Evolutionary conservation across 148 eudicot genomes (phyloP), one percentile per base, ranked within the genome.

Genomic region (Persicaria tinctoria): DNA sequence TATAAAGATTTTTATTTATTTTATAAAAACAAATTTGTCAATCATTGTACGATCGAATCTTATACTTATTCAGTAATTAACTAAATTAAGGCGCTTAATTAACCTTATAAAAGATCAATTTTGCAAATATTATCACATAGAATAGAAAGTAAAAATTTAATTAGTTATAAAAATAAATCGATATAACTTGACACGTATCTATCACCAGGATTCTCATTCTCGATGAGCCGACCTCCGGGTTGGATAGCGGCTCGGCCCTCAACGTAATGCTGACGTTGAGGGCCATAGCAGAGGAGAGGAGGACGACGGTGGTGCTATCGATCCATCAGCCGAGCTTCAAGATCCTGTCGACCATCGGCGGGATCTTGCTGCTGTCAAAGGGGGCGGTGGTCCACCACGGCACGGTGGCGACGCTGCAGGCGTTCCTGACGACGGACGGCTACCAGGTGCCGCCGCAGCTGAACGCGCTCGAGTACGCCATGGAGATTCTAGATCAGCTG

Each of bases 291-390:
- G 74, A 71, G 44, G 78, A 86, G 2, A 84, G 85, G 12, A 83
- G 78, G 55, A 79, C 97, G 5, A 92, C 97, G 0, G 80, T 95
- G 18, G 79, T 95, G 11, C 77, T 95, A 1, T 90, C 96, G 4
- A 89, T 95, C 3, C 98, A 95, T 76, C 98, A 92, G 60, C 97
- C 98, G 1, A 89, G 97, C 57, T 95, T 95, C 78, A 92, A 92
- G 80, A 90, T 95, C 46, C 84, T 95, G 0, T 83, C 92, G 11
- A 83, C 85, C n/a, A 82, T 94, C 71, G 92, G 90, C 73, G 80
- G 70, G 63, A 83, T 92, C n/a, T 84, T 94, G 10, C 79, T 95
- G 71, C 80, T 95, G 0, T 80, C 88, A 0, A 95, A 87, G 81
- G 98, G 98, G 1, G 78, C 41, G 9, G 92, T 95, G 48, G 84